These are phyloP conservation scores for Rhodotorula paludigena DNA, from an alignment of 768 basidiomycete genomes.

Conservation along the genomic window DNA sequence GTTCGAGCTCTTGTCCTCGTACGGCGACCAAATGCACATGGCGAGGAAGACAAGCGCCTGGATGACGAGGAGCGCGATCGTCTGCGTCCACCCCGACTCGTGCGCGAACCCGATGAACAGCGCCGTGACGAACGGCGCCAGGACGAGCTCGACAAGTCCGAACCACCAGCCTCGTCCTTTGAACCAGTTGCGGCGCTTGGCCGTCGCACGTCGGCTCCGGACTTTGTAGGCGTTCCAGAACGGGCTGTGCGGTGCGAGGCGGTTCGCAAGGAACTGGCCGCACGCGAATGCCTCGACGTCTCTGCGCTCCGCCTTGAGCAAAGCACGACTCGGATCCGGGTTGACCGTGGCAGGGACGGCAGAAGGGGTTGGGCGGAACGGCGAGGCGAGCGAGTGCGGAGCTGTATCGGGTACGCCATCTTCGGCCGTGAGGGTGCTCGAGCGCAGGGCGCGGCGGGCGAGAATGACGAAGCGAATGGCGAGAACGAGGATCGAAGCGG, in stretches of 20 bases:
- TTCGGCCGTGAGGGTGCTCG: slow-evolving; percentile 47
- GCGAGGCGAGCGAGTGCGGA: slow-evolving; percentile 26
- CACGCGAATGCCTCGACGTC: slow-evolving; percentile 50
- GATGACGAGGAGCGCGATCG: slow-evolving; percentile 27
- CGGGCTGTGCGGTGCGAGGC: slow-evolving; percentile 55
- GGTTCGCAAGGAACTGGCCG: slow-evolving; percentile 57
- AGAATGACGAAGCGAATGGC: slow-evolving; percentile 55
- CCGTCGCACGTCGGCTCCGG: slow-evolving; percentile 9
- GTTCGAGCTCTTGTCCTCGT: slow-evolving; percentile 32
- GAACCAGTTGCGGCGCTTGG: slow-evolving; percentile 18
- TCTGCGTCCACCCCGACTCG: slow-evolving; percentile 31
- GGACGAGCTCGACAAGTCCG: slow-evolving; percentile 59
- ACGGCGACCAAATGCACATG: slow-evolving; percentile 31
- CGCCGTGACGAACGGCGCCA: slow-evolving; percentile 62
- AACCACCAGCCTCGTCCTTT: slow-evolving; percentile 48
- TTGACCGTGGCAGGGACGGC: neutral
- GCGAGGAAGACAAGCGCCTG: slow-evolving; percentile 26
- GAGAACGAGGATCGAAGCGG: slow-evolving; percentile 55
- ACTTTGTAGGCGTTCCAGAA: slow-evolving; percentile 35
- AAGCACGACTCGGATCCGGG: slow-evolving; percentile 40
- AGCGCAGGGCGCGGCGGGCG: slow-evolving; percentile 52
- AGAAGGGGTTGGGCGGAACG: neutral
- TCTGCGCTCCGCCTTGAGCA: slow-evolving; percentile 57
- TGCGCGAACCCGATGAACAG: slow-evolving; percentile 56
- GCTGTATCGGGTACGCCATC: slow-evolving; percentile 40